Conservation (phyloP, 2,329 filamentous ascomycete genomes). For the Fusarium incarnatum region DNA sequence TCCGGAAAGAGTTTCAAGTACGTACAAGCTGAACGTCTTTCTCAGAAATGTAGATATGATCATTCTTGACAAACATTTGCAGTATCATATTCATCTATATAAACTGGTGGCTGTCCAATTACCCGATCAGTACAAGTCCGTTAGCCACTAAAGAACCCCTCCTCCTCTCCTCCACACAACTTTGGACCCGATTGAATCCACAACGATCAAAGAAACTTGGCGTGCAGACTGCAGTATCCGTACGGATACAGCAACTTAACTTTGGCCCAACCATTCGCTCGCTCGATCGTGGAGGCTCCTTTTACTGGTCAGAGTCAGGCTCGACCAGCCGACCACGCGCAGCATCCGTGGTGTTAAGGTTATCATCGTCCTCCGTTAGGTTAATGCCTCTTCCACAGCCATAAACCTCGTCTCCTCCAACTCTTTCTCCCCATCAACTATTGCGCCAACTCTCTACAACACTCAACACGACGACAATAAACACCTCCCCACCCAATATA, state of each 20-base stretch:
- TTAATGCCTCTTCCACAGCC: slow-evolving; percentile 17
- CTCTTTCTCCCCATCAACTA: neutral
- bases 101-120: slow-evolving; percentile 25
- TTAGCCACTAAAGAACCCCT: slow-evolving; percentile 28
- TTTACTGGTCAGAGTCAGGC: neutral
- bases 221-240: neutral
- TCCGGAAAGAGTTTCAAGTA: slow-evolving; percentile 32
- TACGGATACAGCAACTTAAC: slow-evolving; percentile 4
- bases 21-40: slow-evolving; percentile 13
- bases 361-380: neutral
- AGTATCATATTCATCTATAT: slow-evolving; percentile 1
- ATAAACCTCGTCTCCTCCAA: slow-evolving; percentile 10
- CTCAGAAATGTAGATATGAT: slow-evolving; percentile 27
- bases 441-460: neutral
- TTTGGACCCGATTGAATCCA: slow-evolving; percentile 16
- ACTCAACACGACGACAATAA: slow-evolving; percentile 1
- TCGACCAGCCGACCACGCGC: slow-evolving; percentile 43
- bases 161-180: slow-evolving; percentile 7
- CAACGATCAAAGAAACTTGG: slow-evolving; percentile 13
- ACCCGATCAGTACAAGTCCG: slow-evolving; percentile 30
- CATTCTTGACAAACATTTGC: slow-evolving; percentile 14
- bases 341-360: slow-evolving; percentile 19
- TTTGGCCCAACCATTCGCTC: slow-evolving; percentile 22
- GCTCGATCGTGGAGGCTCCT: slow-evolving; percentile 13
- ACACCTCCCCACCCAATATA: slow-evolving; percentile 11